Conservation (phyloP, 2,329 filamentous ascomycete species). For the Ascochyta lentis region DNA sequence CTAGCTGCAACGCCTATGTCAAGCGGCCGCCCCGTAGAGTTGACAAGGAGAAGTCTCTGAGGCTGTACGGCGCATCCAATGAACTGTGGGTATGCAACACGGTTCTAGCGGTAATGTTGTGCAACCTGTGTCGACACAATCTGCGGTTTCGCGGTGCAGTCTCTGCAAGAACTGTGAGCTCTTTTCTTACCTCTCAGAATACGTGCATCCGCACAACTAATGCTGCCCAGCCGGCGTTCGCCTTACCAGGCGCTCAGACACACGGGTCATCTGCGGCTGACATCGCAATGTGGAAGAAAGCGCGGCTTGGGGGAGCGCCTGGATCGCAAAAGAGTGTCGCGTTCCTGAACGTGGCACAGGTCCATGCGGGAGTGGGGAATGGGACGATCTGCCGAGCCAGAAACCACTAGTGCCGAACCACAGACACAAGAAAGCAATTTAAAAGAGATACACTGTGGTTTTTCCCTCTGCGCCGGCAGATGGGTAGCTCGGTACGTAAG, state of each 20-base stretch:
- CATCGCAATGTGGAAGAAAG: slow-evolving; percentile 7
- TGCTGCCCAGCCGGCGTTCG: slow-evolving; percentile 4
- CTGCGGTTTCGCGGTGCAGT: neutral
- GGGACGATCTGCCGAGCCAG: slow-evolving; percentile 11
- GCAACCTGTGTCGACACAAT: neutral
- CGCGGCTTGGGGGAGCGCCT: slow-evolving; percentile 12
- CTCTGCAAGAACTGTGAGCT: neutral
- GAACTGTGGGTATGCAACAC: neutral
- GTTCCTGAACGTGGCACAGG: slow-evolving; percentile 13
- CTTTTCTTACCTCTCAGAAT: neutral
- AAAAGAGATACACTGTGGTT: neutral
- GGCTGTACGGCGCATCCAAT: neutral
- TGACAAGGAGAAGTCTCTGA: neutral
- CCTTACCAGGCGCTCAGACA: neutral
- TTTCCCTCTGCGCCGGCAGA: neutral
- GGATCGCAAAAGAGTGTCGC: slow-evolving; percentile 7
- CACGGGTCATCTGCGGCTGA: slow-evolving; percentile 4
- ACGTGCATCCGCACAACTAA: neutral
- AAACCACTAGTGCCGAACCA: neutral
- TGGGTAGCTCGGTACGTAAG: neutral
- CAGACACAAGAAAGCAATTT: neutral
- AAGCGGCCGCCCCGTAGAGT: neutral
- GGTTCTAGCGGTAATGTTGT: neutral
- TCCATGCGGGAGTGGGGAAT: slow-evolving; percentile 10
- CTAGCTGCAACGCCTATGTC: slow-evolving; percentile 1